These are phyloP conservation scores for Pulveroboletus sp. DNA, from an alignment of 768 basidiomycete genomes.

Conservation along the genomic window DNA sequence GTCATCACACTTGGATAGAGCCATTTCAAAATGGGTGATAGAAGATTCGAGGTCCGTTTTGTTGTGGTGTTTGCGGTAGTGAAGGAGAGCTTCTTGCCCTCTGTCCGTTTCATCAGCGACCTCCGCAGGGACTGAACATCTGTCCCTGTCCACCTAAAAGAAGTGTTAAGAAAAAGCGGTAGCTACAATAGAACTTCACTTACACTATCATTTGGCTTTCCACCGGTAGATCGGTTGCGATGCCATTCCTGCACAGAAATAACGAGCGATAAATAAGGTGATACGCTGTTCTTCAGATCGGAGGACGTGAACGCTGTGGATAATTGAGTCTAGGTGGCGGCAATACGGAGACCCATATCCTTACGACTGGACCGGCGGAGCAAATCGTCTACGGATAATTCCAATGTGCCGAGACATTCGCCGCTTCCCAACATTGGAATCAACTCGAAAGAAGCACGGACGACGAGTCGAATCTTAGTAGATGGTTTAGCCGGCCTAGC, in stretches of 20 bases:
- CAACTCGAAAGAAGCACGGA: not conserved
- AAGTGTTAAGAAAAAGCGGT: not conserved
- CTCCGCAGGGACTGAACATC: not conserved
- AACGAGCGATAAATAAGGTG: not conserved
- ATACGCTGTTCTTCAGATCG: not conserved
- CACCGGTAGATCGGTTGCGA: not conserved
- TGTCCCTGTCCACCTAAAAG: not conserved
- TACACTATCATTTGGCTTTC: not conserved
- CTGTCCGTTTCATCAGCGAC: not conserved
- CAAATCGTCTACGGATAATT: not conserved
- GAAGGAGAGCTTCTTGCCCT: constrained; percentile 1
- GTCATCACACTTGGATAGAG: not conserved
- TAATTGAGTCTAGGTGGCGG: not conserved
- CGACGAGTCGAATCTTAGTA: not conserved
- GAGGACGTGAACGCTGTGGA: not conserved
- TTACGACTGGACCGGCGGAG: not conserved
- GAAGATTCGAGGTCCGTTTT: not conserved
- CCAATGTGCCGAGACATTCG: not conserved
- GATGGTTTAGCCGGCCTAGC: not conserved
- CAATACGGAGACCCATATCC: not conserved
- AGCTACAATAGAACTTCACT: not conserved
- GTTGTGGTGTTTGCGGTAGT: not conserved
- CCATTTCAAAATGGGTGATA: constrained; percentile 3
- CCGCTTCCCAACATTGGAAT: not conserved
- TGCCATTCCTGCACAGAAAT: not conserved